Evolutionary conservation across 2,329 filamentous ascomycete species (phyloP).

Genomic region (Zymoseptoria ardabiliae): DNA sequence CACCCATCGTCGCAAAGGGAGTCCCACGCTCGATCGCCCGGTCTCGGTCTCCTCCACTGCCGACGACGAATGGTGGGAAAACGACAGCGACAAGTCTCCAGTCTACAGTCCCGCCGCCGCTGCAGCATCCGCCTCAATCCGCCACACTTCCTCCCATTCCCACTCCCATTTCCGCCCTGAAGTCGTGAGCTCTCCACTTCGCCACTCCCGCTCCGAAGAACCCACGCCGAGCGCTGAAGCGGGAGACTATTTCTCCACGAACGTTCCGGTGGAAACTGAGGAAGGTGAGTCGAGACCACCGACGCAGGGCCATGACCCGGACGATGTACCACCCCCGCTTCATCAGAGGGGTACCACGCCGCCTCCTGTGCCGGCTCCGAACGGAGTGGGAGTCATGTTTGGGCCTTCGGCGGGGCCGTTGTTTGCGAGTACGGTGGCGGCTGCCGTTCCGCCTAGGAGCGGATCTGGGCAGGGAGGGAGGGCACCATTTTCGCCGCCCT

Average conservation of each 20-base stretch:
- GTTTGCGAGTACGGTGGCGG: conserved; percentile 32
- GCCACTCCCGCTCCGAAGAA: background rate
- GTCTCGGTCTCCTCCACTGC: background rate
- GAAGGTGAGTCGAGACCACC: background rate
- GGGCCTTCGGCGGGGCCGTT: conserved; percentile 39
- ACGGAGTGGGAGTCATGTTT: conserved; percentile 29
- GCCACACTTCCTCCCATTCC: background rate
- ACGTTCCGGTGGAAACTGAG: conserved; percentile 1
- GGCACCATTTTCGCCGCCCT: too few relatives aligned
- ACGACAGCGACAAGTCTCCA: background rate
- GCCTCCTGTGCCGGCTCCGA: conserved; percentile 9
- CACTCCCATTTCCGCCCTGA: background rate
- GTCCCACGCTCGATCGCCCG: background rate
- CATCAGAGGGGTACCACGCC: conserved; percentile 13
- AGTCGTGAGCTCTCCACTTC: background rate
- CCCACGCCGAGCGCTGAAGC: background rate
- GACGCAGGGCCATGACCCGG: conserved; percentile 5
- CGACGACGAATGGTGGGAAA: conserved; percentile 1
- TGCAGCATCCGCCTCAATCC: background rate
- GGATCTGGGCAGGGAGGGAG: background rate
- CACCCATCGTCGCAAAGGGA: background rate
- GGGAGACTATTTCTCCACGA: conserved; percentile 2
- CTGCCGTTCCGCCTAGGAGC: background rate
- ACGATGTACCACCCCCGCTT: conserved; percentile 3
- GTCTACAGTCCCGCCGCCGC: background rate